Conservation (phyloP, 352 stramenopile genomes). For the Phytopythium sindhum region DNA sequence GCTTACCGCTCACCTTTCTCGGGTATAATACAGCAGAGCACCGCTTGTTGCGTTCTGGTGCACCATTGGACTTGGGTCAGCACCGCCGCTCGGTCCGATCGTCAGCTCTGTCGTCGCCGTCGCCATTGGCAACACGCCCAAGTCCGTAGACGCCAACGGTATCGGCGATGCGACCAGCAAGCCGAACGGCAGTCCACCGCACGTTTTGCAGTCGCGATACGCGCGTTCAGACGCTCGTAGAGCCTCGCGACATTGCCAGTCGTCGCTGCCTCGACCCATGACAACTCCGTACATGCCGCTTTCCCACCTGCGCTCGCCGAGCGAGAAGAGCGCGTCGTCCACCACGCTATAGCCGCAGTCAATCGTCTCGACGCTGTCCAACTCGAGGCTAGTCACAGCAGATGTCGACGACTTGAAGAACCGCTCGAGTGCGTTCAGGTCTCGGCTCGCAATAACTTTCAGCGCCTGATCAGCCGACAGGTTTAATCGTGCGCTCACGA, state of each 20-base stretch:
- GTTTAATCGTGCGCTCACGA: conserved; percentile 19
- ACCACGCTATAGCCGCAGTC: not conserved
- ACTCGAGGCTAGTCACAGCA: no score
- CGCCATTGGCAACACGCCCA: not conserved
- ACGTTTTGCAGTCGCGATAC: not conserved
- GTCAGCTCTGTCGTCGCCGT: not conserved
- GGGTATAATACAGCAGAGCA: not conserved
- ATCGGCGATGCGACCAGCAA: not conserved
- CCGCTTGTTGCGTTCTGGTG: not conserved
- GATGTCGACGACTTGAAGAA: conserved; percentile 3
- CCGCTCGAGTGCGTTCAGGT: conserved; percentile 15
- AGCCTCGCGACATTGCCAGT: not conserved
- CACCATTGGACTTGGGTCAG: not conserved
- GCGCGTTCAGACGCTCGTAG: not conserved
- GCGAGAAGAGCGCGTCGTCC: not conserved
- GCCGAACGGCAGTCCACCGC: not conserved
- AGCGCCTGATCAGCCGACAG: conserved; percentile 22
- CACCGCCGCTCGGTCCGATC: not conserved
- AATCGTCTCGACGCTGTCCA: not conserved
- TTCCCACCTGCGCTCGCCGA: not conserved
- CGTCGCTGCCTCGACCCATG: not conserved
- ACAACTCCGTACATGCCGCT: not conserved
- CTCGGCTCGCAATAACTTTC: conserved; percentile 31
- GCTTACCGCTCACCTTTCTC: not conserved
- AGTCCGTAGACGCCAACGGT: not conserved